These are phyloP conservation scores for Megacollybia platyphylla DNA, from an alignment of 1,284 basidiomycete genomes.

Conservation along the genomic window DNA sequence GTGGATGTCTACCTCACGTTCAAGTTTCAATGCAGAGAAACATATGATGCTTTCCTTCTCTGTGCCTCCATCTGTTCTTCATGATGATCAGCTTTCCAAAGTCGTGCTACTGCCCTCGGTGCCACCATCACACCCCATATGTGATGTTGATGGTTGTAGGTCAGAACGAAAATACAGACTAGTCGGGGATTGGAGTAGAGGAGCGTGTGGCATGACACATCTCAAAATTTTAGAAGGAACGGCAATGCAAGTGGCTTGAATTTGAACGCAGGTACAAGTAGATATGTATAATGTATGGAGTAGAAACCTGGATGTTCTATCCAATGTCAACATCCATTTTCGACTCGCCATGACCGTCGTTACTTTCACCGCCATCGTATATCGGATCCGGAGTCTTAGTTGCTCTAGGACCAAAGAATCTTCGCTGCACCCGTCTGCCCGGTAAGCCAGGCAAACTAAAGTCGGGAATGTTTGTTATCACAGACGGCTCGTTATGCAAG, in stretches of 20 bases:
- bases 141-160: neutral
- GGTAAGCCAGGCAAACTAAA: neutral
- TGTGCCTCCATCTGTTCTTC: neutral
- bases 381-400: neutral
- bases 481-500: neutral
- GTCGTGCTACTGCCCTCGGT: neutral
- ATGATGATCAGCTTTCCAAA: neutral
- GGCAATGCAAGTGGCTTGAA: neutral
- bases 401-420: neutral
- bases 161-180: neutral
- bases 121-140: neutral
- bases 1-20: neutral
- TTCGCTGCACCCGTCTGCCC: neutral
- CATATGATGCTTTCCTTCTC: neutral
- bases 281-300: neutral
- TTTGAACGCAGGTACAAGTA: neutral
- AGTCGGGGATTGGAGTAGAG: neutral
- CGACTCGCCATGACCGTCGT: neutral
- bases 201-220: neutral
- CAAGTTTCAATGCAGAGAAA: neutral
- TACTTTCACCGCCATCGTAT: neutral
- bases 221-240: constrained; percentile 1
- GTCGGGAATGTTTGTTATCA: neutral
- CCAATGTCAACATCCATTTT: neutral
- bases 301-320: neutral